Evolutionary conservation across 106 monocot genomes (phyloP).

Genomic region (Dendrobium nobile): DNA sequence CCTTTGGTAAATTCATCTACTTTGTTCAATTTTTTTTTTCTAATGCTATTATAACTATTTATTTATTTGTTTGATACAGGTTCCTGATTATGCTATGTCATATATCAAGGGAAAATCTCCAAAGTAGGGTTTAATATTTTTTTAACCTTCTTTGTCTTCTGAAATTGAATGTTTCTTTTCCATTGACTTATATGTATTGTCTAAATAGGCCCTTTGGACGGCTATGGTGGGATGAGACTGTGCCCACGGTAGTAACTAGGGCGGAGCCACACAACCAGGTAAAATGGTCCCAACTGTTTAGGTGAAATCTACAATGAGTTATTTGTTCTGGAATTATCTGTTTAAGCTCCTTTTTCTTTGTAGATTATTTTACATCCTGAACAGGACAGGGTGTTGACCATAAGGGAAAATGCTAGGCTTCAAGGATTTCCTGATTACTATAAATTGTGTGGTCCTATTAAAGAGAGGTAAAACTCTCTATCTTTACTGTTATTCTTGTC

Average conservation of each 20-base stretch:
- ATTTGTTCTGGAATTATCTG: neutral
- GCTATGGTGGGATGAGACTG: slow-evolving; percentile 67
- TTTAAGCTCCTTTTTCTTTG: neutral
- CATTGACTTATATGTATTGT: neutral
- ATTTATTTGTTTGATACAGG: slow-evolving; percentile 11
- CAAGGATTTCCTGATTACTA: slow-evolving; percentile 92
- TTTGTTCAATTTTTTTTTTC: neutral
- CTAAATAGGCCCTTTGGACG: slow-evolving; percentile 53
- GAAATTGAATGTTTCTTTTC: neutral
- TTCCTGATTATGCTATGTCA: slow-evolving; percentile 53
- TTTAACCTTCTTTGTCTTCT: neutral
- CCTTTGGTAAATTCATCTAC: slow-evolving; percentile 11
- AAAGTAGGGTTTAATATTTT: slow-evolving; percentile 27
- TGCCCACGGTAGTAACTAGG: slow-evolving; percentile 60
- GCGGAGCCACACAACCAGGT: slow-evolving; percentile 57
- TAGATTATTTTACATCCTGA: slow-evolving; percentile 70
- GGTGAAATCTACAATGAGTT: neutral
- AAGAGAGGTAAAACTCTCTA: slow-evolving; percentile 37
- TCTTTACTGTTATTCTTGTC: neutral
- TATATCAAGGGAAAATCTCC: slow-evolving; percentile 45
- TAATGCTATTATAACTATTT: neutral
- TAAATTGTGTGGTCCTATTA: slow-evolving; percentile 53
- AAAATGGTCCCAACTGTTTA: neutral
- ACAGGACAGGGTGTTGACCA: slow-evolving; percentile 67
- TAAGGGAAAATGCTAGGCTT: slow-evolving; percentile 88